phyloP scores from a whole-genome alignment of 495 filamentous ascomycete species.

The Penicillium lividum region DNA sequence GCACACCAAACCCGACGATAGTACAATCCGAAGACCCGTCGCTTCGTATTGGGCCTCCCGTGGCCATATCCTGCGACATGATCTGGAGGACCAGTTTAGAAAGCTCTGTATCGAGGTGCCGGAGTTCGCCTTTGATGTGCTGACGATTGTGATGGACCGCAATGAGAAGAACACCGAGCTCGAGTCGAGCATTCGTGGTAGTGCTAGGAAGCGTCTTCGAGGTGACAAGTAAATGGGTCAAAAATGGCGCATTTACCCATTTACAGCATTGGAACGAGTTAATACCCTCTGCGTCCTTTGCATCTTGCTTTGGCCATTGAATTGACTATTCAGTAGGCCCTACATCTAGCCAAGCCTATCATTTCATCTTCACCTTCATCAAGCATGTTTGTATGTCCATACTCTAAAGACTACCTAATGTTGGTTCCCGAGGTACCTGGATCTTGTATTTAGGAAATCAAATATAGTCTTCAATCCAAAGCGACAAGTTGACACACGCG shows the following conservation, averaged over 20 bases:
- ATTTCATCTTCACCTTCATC: too few species aligned
- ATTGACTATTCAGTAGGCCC: not conserved
- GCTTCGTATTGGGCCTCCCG: constrained; percentile 88
- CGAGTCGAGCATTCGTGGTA: constrained; percentile 32
- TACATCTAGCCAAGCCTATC: not conserved
- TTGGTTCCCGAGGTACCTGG: not conserved
- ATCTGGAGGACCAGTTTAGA: constrained; percentile 80
- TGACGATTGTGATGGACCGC: constrained; percentile 65
- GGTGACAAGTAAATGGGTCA: constrained; percentile 24
- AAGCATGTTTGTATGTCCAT: not conserved
- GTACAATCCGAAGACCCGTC: constrained; percentile 74
- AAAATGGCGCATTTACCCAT: too few species aligned
- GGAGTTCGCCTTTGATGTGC: constrained; percentile 89
- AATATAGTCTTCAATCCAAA: not conserved
- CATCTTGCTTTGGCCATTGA: not conserved
- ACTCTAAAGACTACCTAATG: not conserved
- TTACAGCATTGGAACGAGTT: too few species aligned
- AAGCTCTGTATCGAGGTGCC: constrained; percentile 84
- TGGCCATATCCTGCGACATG: constrained; percentile 75
- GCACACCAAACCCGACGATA: constrained; percentile 68
- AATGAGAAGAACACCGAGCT: constrained; percentile 56
- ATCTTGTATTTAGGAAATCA: not conserved
- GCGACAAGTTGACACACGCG: not conserved
- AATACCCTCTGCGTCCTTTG: not conserved
- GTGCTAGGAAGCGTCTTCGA: constrained; percentile 35